Percentiles rank a stretch among this genome's conserved stretches.
phyloP scores from a whole-genome alignment of 2,329 filamentous ascomycete species.

The Claviceps pusilla region DNA sequence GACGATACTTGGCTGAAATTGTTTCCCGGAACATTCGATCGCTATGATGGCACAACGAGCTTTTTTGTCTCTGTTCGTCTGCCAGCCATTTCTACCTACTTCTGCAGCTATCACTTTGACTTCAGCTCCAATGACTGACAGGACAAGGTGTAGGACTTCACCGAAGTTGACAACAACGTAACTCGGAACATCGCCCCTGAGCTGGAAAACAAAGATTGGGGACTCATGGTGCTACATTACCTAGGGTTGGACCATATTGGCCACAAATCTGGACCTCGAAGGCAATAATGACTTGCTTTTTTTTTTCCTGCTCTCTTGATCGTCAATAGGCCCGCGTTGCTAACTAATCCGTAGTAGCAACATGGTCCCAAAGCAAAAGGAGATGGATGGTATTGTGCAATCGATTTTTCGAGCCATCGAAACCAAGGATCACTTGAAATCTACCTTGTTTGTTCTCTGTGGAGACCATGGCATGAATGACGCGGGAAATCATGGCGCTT shows the following conservation, averaged over 20 bases:
- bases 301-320: not conserved
- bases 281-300: constrained; percentile 29
- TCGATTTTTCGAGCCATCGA: constrained; percentile 65
- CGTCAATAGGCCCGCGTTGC: not conserved
- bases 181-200: constrained; percentile 75
- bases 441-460: constrained; percentile 70
- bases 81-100: not conserved
- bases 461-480: constrained; percentile 99
- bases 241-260: constrained; percentile 94
- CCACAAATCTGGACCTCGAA: constrained; percentile 81
- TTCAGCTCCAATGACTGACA: not conserved
- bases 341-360: constrained; percentile 43
- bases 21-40: constrained; percentile 76
- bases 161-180: constrained; percentile 94
- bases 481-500: constrained; percentile 90
- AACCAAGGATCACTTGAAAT: constrained; percentile 51
- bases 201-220: constrained; percentile 68
- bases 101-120: not conserved
- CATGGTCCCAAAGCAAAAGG: constrained; percentile 82
- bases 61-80: constrained; percentile 90
- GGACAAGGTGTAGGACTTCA: constrained; percentile 57
- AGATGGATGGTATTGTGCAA: constrained; percentile 78
- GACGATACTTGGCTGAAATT: constrained; percentile 98
- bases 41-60: constrained; percentile 84
- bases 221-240: constrained; percentile 87